These are phyloP conservation scores for Pythium brachiatum DNA, from an alignment of 352 stramenopile species.

Conservation along the genomic window DNA sequence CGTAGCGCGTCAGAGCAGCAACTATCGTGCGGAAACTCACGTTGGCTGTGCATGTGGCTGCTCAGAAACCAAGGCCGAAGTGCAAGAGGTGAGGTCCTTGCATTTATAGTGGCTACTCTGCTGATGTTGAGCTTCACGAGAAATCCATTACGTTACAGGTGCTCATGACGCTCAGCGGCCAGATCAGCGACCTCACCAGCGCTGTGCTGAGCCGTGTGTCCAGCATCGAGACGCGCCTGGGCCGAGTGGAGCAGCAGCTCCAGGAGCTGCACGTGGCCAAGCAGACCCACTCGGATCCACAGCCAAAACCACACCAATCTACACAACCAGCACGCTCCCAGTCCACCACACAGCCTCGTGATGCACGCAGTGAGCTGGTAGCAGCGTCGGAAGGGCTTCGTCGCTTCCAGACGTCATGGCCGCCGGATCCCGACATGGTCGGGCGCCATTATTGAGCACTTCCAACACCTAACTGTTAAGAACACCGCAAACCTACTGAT, in stretches of 20 bases:
- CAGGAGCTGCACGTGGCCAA: slow-evolving; percentile 2
- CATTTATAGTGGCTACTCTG: too few species aligned
- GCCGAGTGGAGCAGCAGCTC: slow-evolving; percentile 22
- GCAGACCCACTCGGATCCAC: not conserved
- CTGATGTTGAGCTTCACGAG: not conserved
- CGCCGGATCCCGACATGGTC: slow-evolving; percentile 1
- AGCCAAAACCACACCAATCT: not conserved
- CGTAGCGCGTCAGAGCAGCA: not conserved
- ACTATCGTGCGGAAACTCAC: not conserved
- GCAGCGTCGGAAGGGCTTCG: not conserved
- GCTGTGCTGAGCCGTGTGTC: slow-evolving; percentile 24
- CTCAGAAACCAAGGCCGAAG: slow-evolving; percentile 18
- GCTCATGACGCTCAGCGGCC: slow-evolving; percentile 21
- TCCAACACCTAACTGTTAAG: not conserved
- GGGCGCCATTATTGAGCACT: not conserved
- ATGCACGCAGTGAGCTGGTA: not conserved
- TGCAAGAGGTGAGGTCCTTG: slow-evolving; percentile 21
- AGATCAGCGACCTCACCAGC: slow-evolving; percentile 29
- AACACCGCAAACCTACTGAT: not conserved
- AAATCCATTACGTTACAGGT: not conserved
- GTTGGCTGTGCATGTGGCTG: slow-evolving; percentile 11
- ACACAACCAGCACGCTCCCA: not conserved
- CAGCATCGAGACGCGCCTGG: slow-evolving; percentile 18
- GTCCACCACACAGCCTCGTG: not conserved
- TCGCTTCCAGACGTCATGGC: slow-evolving; percentile 5